These are phyloP conservation scores for Peterozyma toletana DNA, from an alignment of 805 yeast species.

Conservation along the genomic window DNA sequence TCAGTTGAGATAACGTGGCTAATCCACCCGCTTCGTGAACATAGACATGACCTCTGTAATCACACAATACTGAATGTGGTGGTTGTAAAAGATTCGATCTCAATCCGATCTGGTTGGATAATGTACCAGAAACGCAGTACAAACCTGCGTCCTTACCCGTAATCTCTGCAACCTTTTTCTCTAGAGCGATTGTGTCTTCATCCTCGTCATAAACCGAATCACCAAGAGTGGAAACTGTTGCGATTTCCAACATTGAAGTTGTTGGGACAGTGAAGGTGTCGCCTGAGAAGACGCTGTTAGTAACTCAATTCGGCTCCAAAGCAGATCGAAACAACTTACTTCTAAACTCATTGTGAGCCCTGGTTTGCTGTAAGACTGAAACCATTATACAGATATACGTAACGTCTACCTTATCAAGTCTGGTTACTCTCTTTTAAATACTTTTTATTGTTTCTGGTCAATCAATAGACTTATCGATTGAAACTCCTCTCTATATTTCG, in stretches of 20 bases:
- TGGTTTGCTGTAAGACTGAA: neutral
- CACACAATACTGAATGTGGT: constrained; percentile 81
- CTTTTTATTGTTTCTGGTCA: too few species aligned
- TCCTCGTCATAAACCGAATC: constrained; percentile 92
- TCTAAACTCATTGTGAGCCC: constrained; percentile 41
- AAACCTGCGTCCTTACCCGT: constrained; percentile 79
- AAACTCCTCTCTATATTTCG: too few species aligned
- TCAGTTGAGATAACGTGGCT: constrained; percentile 82
- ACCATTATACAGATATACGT: too few species aligned
- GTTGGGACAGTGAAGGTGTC: constrained; percentile 93
- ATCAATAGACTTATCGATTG: too few species aligned
- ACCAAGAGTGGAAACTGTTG: constrained; percentile 54
- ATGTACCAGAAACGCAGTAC: constrained; percentile 82
- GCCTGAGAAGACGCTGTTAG: constrained; percentile 2
- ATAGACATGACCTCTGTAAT: constrained; percentile 77
- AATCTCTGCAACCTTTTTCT: constrained; percentile 53
- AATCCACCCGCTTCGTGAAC: constrained; percentile 87
- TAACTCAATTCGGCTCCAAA: neutral
- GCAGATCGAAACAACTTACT: constrained; percentile 23
- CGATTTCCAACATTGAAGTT: constrained; percentile 58
- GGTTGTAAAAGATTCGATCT: constrained; percentile 74
- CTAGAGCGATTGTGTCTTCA: constrained; percentile 55
- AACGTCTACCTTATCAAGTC: too few species aligned
- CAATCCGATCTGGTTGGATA: constrained; percentile 82
- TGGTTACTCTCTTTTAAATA: too few species aligned